Conservation (phyloP, 306 rosid genomes). For the Cucurbita maxima region DNA sequence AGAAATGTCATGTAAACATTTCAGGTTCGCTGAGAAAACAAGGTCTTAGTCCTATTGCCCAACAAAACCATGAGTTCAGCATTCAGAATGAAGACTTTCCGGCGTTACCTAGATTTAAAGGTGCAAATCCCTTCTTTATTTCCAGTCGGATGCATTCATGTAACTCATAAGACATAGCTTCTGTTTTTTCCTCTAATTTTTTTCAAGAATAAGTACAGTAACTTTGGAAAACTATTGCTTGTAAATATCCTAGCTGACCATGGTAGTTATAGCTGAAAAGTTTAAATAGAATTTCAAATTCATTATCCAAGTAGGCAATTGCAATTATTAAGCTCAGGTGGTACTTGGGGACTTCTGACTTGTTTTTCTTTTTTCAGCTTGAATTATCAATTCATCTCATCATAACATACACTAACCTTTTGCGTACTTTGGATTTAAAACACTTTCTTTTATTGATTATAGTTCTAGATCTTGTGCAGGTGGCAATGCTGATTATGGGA, state of each 20-base stretch:
- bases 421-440: background rate
- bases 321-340: background rate
- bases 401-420: background rate
- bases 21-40: constrained; percentile 88
- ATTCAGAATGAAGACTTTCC: constrained; percentile 97
- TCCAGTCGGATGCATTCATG: background rate
- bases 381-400: background rate
- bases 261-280: background rate
- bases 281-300: background rate
- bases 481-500: constrained; percentile 58
- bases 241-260: background rate
- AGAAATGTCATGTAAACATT: constrained; percentile 11
- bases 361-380: background rate
- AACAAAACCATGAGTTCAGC: constrained; percentile 93
- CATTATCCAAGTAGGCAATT: background rate
- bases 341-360: background rate
- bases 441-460: constrained; percentile 11
- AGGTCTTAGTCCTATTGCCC: constrained; percentile 88
- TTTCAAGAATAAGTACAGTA: background rate
- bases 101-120: constrained; percentile 91
- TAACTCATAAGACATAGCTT: background rate
- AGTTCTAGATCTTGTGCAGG: constrained; percentile 35
- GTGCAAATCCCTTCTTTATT: constrained; percentile 28
- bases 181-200: background rate
- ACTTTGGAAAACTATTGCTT: background rate